phyloP scores from a whole-genome alignment of 2,329 filamentous ascomycete species.

The Cryphonectria parasitica region DNA sequence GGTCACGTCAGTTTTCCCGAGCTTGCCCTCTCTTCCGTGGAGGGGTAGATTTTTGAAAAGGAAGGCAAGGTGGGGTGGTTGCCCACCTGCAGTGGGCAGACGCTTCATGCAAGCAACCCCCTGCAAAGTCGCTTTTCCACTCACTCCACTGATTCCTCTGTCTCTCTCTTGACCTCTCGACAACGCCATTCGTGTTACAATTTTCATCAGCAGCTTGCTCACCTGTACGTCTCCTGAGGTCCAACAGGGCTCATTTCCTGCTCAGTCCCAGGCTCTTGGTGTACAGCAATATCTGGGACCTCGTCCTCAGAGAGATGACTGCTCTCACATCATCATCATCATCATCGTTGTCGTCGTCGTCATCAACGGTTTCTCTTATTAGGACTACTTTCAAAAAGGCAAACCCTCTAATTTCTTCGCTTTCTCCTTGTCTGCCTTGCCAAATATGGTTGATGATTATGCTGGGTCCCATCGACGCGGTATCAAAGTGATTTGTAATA shows the following conservation, averaged over 20 bases:
- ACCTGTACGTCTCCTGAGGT: too few species aligned
- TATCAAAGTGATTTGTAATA: constrained; percentile 4
- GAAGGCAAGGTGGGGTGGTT: constrained; percentile 22
- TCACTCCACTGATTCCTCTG: neutral
- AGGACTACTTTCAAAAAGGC: neutral
- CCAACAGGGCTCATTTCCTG: too few species aligned
- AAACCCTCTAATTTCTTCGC: neutral
- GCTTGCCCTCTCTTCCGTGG: constrained; percentile 16
- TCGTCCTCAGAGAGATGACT: too few species aligned
- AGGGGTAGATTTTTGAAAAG: constrained; percentile 27
- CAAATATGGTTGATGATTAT: neutral
- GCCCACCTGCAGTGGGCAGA: neutral
- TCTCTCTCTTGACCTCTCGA: neutral
- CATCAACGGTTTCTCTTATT: neutral
- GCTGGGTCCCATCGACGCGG: neutral
- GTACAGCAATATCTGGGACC: too few species aligned
- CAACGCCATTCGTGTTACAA: neutral
- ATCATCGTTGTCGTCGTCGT: neutral
- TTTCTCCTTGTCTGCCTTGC: neutral
- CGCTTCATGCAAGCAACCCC: neutral
- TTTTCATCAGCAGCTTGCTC: neutral
- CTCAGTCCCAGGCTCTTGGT: too few species aligned
- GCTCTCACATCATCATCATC: too few species aligned
- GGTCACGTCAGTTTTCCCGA: constrained; percentile 6
- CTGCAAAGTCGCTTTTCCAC: neutral